Base-by-base conservation (phyloP, 2,329 filamentous ascomycete species). In the Drechslera avenae region DNA sequence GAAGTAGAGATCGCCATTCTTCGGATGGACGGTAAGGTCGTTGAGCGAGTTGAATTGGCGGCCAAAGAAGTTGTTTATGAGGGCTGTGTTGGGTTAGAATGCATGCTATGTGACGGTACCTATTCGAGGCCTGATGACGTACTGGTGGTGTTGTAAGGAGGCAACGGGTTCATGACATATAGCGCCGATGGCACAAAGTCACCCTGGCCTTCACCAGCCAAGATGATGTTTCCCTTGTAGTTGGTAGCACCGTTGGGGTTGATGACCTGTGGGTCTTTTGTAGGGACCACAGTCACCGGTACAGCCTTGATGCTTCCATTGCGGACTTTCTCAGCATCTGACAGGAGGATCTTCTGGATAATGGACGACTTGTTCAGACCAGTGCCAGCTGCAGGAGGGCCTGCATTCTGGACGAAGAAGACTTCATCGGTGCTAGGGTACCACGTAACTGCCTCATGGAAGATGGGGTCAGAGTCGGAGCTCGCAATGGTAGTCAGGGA, bases 11-110 rank as follows among this genome's bases (percentile, higher is more conserved):
- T 75, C 72, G 31, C 74, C 74, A 6, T 72, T 70, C 26, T 46
- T 53, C 7, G 67, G 63, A 52, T 72, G 68, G 9, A 77, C 68
- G 28, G 66, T 62, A 5, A 77, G 49, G 46, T 78, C 76, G 47
- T 78, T 72, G 36, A 76, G 60, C 3, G 67, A 71, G 52, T 73
- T 76, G 64, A 77, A 73, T 56, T 75, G 73, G 54, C 71, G 74
- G 17, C 77, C 77, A 54, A 73, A 78, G 62, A 78, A 79, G 60
- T 78, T 79, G 57, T 79, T 78, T 19, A 65, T 19, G 13, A 65
- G 55, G 9, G 59, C 62, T 64, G 17, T n/a, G 6, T n/a, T 17
- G 6, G 14, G 61, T 45, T 59, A 47, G 7, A 5, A 7, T 28
- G 19, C 8, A 14, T 17, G 12, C 28, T 9, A 10, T 2, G 23